Evolutionary conservation across 2,329 filamentous ascomycete genomes (phyloP).

Genomic region (Arthrobotrys megalospora): DNA sequence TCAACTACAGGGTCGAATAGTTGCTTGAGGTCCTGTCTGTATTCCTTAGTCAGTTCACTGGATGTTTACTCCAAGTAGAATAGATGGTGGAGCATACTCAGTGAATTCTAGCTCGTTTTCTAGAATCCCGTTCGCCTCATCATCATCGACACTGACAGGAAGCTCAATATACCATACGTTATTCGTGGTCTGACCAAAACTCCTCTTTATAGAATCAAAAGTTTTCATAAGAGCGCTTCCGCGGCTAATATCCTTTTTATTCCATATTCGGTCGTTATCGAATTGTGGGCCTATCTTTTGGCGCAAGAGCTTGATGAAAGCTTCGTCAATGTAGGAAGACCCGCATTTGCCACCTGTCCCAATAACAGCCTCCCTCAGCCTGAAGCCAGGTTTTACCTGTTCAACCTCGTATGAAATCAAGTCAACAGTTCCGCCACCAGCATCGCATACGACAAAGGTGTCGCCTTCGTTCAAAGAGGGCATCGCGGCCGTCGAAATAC

Average conservation of each 20-base stretch:
- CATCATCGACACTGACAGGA: conserved; percentile 50
- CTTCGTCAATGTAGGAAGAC: conserved; percentile 61
- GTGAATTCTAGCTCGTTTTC: conserved; percentile 58
- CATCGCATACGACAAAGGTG: conserved; percentile 61
- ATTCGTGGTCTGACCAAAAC: conserved; percentile 45
- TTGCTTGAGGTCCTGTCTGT: conserved; percentile 39
- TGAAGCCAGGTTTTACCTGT: conserved; percentile 33
- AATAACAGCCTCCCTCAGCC: conserved; percentile 45
- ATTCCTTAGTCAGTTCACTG: conserved; percentile 15
- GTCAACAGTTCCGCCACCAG: conserved; percentile 62
- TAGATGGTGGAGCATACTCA: conserved; percentile 4
- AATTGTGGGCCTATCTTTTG: conserved; percentile 31
- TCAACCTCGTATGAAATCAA: conserved; percentile 60
- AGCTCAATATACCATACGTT: conserved; percentile 36
- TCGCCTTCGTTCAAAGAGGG: conserved; percentile 33
- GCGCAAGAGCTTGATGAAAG: conserved; percentile 49
- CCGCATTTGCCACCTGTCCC: conserved; percentile 62
- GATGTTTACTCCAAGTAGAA: background rate
- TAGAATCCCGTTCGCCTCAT: conserved; percentile 50
- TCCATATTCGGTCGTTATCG: conserved; percentile 32
- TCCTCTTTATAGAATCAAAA: conserved; percentile 60
- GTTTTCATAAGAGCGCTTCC: conserved; percentile 47
- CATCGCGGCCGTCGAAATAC: background rate
- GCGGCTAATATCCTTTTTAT: conserved; percentile 35
- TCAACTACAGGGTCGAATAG: conserved; percentile 60